phyloP scores from a whole-genome alignment of 257 asterid genomes.

The Ligustrum vulgare region DNA sequence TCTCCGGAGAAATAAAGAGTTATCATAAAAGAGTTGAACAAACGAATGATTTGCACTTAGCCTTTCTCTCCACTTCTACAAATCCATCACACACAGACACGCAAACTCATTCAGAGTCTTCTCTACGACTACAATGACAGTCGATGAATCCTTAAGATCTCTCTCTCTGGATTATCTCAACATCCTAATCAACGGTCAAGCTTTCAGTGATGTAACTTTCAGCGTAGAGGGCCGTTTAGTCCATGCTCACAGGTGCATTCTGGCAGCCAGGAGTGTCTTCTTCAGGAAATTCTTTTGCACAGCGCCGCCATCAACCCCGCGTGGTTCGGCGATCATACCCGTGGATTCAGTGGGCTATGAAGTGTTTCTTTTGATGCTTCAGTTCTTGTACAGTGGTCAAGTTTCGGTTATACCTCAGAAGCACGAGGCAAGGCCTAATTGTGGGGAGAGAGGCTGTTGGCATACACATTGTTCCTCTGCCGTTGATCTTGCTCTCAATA shows the following conservation, averaged over 20 bases:
- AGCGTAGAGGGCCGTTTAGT: conserved; percentile 92
- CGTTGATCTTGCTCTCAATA: conserved; percentile 93
- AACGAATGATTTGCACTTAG: conserved; percentile 18
- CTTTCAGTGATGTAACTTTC: conserved; percentile 93
- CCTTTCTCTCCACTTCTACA: conserved; percentile 2
- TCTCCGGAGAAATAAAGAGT: conserved; percentile 34
- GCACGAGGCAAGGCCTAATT: conserved; percentile 87
- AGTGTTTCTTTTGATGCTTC: conserved; percentile 79
- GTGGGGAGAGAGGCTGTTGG: conserved; percentile 90
- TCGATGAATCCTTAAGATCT: conserved; percentile 80
- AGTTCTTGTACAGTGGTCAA: conserved; percentile 91
- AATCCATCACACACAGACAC: conserved; percentile 24
- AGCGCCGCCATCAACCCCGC: too few species aligned
- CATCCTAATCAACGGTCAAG: conserved; percentile 96
- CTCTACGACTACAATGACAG: conserved; percentile 45
- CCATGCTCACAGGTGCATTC: conserved; percentile 88
- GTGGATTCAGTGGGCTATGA: conserved; percentile 86
- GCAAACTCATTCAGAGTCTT: conserved; percentile 11
- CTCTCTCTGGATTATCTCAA: conserved; percentile 87
- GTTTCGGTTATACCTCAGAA: conserved; percentile 92
- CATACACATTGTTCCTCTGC: conserved; percentile 98
- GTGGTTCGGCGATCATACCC: conserved; percentile 76
- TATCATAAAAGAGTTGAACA: conserved; percentile 26
- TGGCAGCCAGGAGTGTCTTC: conserved; percentile 85
- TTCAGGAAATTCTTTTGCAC: conserved; percentile 75